Evolutionary conservation across 1,139 yeast genomes (phyloP).

Genomic region (Zygoascus sp.): DNA sequence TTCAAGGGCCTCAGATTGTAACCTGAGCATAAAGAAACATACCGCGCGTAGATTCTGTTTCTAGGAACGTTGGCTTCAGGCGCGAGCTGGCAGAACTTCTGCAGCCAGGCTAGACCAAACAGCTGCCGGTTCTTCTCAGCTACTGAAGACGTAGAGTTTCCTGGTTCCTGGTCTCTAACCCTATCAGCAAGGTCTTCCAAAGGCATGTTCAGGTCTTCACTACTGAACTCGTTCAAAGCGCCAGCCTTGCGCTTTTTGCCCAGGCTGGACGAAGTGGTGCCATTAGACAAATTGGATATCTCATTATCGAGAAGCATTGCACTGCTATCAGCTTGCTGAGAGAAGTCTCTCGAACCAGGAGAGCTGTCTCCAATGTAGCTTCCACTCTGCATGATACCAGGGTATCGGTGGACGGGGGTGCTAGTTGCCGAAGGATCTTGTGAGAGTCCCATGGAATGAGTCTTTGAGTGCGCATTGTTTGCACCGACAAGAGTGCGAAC

Average conservation of each 20-base stretch:
- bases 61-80: constrained; percentile 78
- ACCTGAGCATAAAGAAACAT: constrained; percentile 68
- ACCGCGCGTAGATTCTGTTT: constrained; percentile 74
- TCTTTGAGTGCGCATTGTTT: not conserved
- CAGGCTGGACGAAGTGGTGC: constrained; percentile 10
- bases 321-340: constrained; percentile 2
- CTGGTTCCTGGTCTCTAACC: constrained; percentile 45
- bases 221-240: constrained; percentile 19
- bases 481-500: constrained; percentile 2
- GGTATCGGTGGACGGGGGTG: constrained; percentile 3
- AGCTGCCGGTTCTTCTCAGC: constrained; percentile 69
- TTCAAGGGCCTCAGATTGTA: constrained; percentile 65
- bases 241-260: constrained; percentile 19
- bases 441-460: not conserved
- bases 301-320: constrained; percentile 3
- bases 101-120: constrained; percentile 77
- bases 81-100: constrained; percentile 61
- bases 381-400: constrained; percentile 4
- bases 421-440: constrained; percentile 3
- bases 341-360: not conserved
- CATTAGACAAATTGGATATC: not conserved
- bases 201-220: constrained; percentile 39
- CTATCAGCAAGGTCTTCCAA: constrained; percentile 49
- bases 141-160: constrained; percentile 22
- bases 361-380: constrained; percentile 2